Conservation (phyloP, 2,329 filamentous ascomycete species). For the Alternaria angustiovoidea region DNA sequence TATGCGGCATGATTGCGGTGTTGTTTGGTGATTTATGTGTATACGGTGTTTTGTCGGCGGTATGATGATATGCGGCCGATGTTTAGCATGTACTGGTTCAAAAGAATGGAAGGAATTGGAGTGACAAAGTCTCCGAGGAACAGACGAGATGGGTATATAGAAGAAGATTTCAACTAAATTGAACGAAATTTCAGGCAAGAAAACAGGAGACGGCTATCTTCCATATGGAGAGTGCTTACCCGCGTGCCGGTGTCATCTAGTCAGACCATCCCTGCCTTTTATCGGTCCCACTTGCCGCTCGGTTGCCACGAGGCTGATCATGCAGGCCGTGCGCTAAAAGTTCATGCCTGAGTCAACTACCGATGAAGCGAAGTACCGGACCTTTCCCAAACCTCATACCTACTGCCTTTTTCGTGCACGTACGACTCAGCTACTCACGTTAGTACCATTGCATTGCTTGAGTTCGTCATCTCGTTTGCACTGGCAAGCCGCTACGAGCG, state of each 20-base stretch:
- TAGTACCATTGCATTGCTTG: not conserved
- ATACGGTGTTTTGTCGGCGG: not conserved
- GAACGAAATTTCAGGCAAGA: not conserved
- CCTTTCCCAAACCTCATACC: not conserved
- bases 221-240: not conserved
- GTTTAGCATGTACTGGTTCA: not conserved
- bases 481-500: not conserved
- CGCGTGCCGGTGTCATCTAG: constrained; percentile 4
- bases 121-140: not conserved
- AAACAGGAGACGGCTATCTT: constrained; percentile 3
- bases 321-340: not conserved
- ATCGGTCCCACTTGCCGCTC: constrained; percentile 4
- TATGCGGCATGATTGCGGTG: not conserved
- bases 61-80: constrained; percentile 1
- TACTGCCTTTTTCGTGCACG: not conserved
- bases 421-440: not conserved
- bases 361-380: not conserved
- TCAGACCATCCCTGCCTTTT: not conserved
- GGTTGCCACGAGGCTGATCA: constrained; percentile 2
- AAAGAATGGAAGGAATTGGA: not conserved
- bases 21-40: not conserved
- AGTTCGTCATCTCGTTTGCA: not conserved
- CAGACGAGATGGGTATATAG: not conserved
- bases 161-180: not conserved
- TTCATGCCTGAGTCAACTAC: not conserved